Percentiles rank a stretch among this genome's conserved stretches.
These are phyloP conservation scores for Daldinia vernicosa DNA, from an alignment of 495 filamentous ascomycete genomes.

Conservation along the genomic window DNA sequence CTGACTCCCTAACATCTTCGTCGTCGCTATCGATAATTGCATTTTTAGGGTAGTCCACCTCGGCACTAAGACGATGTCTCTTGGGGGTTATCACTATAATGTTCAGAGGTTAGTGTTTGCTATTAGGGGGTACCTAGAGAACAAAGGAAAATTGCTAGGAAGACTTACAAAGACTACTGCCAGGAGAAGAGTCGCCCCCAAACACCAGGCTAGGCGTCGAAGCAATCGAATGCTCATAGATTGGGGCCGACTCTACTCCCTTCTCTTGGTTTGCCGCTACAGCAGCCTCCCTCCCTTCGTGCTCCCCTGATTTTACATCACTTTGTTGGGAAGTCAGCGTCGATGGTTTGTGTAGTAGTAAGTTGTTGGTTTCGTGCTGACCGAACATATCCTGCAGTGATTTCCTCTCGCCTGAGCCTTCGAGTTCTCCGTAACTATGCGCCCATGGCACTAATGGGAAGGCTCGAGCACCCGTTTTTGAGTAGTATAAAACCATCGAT, in stretches of 20 bases:
- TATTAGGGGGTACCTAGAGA: neutral
- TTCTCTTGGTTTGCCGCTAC: constrained; percentile 4
- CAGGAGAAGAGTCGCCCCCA: constrained; percentile 49
- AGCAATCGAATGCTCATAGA: constrained; percentile 42
- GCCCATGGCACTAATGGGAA: constrained; percentile 41
- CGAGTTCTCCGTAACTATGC: constrained; percentile 14
- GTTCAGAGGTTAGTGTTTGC: constrained; percentile 11
- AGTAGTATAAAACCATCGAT: constrained; percentile 23
- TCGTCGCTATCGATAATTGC: constrained; percentile 30
- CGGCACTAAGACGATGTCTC: constrained; percentile 24
- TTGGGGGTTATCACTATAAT: constrained; percentile 41
- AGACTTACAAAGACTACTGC: constrained; percentile 46
- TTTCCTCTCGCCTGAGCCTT: neutral
- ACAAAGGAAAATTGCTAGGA: constrained; percentile 3
- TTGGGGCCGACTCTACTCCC: constrained; percentile 5
- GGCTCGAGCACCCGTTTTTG: constrained; percentile 35
- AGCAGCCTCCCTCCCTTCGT: constrained; percentile 7
- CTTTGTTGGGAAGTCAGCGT: neutral
- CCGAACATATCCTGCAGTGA: neutral
- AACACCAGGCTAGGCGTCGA: constrained; percentile 52
- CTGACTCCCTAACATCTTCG: constrained; percentile 18
- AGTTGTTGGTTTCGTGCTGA: neutral
- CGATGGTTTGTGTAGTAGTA: neutral
- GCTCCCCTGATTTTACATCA: neutral
- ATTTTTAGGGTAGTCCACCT: constrained; percentile 17